Evolutionary conservation across 2,329 filamentous ascomycete genomes (phyloP), one percentile per base, ranked within the genome.

Genomic region (Hypoxylon sp.): DNA sequence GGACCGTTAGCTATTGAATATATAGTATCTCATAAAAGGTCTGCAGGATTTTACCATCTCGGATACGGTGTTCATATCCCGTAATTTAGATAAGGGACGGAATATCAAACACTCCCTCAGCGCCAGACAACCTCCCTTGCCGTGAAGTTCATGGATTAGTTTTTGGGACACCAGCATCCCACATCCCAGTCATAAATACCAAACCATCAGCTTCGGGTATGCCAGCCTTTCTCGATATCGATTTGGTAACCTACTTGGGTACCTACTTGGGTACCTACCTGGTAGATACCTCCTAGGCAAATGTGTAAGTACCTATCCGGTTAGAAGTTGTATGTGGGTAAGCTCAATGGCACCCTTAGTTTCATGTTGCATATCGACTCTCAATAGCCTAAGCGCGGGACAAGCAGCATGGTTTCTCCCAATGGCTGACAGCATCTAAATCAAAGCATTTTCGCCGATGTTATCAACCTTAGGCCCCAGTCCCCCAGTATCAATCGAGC

Each of bases 381-480:
- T 46, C 22, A 37, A 39, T 46, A 41, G 39, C 52, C 39, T 39
- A 41, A 52, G 13, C 28, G 17, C 39, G 6, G 51, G n/a, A 46
- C 34, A 28, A 30, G 34, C 32, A 17, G 43, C 50, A 39, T 30
- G 28, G 46, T 47, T 13, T 22, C 22, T 34, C n/a, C 20, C 13
- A 30, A 19, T 5, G 41, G 54, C 30, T 26, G 30, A 37, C 22
- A 17, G 22, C 37, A 34, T 43, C 30, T 30, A 34, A 47, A 52
- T 50, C 22, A 19, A 26, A 56, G 41, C 34, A 64, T 26, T 28
- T n/a, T 49, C 26, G 26, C 52, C 37, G 54, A 57, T 61, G 48
- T 22, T 55, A 13, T 55, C 57, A 37, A 41, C 59, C 22, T 61
- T 41, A 6, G 37, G 4, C 24, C 24, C 24, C 24, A 26, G 24